Conservation (phyloP, 2,329 filamentous ascomycete genomes). For the Botryotinia convoluta region DNA sequence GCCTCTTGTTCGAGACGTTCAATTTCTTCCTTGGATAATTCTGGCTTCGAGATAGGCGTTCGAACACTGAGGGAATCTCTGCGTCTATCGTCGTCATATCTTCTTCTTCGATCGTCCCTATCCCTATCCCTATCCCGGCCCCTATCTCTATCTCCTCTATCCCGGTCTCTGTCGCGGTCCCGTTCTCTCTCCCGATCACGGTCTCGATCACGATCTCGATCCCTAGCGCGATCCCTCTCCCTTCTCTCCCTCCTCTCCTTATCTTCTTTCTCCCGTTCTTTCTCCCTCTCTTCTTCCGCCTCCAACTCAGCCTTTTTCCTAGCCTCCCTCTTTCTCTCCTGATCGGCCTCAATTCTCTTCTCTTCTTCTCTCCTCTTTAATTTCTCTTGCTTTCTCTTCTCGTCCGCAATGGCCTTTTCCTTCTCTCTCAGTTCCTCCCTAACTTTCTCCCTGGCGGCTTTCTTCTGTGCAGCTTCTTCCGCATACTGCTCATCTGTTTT, state of each 20-base stretch:
- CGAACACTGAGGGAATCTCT: constrained; percentile 24
- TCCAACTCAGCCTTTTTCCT: constrained; percentile 34
- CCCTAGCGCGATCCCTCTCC: constrained; percentile 30
- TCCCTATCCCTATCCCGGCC: constrained; percentile 32
- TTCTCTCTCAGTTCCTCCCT: constrained; percentile 59
- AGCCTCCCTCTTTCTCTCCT: constrained; percentile 43
- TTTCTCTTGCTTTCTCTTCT: constrained; percentile 56
- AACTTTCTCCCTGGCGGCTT: constrained; percentile 58
- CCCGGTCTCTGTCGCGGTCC: constrained; percentile 34
- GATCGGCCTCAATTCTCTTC: constrained; percentile 46
- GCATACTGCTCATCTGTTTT: constrained; percentile 75
- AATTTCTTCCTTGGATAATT: constrained; percentile 38
- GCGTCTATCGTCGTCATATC: constrained; percentile 29
- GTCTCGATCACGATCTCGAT: constrained; percentile 36
- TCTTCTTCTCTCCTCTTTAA: constrained; percentile 50
- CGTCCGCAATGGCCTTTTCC: constrained; percentile 57
- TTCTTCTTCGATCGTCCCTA: constrained; percentile 31
- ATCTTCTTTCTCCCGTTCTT: constrained; percentile 40
- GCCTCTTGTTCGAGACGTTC: constrained; percentile 39
- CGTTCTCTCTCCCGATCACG: constrained; percentile 28
- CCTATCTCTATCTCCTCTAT: constrained; percentile 24
- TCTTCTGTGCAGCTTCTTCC: constrained; percentile 60
- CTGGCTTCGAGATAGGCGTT: constrained; percentile 25
- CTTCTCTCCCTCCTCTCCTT: constrained; percentile 28
- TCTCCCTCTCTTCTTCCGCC: constrained; percentile 29